Evolutionary conservation across 129 eudicot species (phyloP), one percentile per base, ranked within the genome.

Genomic region (Glebionis coronaria): DNA sequence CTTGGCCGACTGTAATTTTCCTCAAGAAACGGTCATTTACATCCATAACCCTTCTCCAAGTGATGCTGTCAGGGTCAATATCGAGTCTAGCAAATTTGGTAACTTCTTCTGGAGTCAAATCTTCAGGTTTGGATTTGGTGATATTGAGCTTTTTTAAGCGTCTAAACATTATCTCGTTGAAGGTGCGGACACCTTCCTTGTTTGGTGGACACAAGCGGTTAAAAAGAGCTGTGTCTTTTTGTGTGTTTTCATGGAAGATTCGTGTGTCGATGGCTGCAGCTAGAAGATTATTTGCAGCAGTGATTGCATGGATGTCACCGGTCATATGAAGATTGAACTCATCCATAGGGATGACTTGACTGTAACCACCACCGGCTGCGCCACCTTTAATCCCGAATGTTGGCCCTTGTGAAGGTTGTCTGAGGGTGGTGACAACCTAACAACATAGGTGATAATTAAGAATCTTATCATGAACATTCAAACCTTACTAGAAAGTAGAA

Each of bases 321-420:
- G 99, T 94, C 57, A 94, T 29, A 69, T 94, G 99, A 59, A 94
- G 99, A 76, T 94, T 94, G 87, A 94, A 94, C 85, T 94, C 99
- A 45, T 94, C 99, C 99, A 94, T 94, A n/a, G 99, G 99, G 47
- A 90, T 94, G 54, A 94, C 99, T 76, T 94, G 99, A 75, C 97
- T 94, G 75, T 94, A 94, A 73, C 99, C 99, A 49, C 99, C 99
- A 21, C 99, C 99, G 16, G 99, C 97, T 44, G 99, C 99, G 77
- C 99, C 99, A 11, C 97, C 97, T 81, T 94, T 89, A 56, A 94
- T 94, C 74, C 99, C 99, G 78, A 89, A 90, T 49, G 99, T 94
- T 15, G 99, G 99, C 71, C 97, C 99, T 87, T 94, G 95, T 38
- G 99, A 94, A 57, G 97, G 99, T 71, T 94, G 99, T 19, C 99